Conservation (phyloP, 1,139 yeast genomes). For the Yamadazyma aaseri region DNA sequence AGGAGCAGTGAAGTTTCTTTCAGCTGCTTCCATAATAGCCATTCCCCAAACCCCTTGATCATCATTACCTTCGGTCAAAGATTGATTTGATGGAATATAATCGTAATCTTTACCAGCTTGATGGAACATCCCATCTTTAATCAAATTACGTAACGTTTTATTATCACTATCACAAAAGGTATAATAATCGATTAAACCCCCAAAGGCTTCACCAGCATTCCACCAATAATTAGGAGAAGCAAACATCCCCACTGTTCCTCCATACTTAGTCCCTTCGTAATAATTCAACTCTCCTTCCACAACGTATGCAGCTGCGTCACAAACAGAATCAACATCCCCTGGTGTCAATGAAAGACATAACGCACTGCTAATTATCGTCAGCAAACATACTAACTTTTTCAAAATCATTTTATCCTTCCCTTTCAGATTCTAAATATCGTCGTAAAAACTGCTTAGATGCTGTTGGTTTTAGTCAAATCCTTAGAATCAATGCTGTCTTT, state of each 20-base stretch:
- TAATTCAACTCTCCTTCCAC: constrained; percentile 57
- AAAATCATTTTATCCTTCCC: too few relatives aligned
- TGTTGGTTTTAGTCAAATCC: background rate
- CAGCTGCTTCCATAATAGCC: constrained; percentile 60
- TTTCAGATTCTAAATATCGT: too few relatives aligned
- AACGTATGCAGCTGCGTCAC: constrained; percentile 49
- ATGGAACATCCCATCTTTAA: constrained; percentile 43
- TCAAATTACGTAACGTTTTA: constrained; percentile 33
- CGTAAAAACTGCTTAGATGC: too few relatives aligned
- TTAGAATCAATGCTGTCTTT: too few relatives aligned
- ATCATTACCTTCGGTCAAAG: constrained; percentile 67
- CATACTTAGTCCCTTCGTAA: constrained; percentile 50
- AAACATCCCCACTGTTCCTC: constrained; percentile 63
- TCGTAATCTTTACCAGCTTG: constrained; percentile 55
- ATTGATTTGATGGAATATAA: constrained; percentile 60
- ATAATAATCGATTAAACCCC: constrained; percentile 56
- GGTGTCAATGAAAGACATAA: too few relatives aligned
- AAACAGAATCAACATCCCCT: constrained; percentile 33
- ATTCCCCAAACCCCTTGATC: constrained; percentile 74
- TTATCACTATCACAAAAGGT: constrained; percentile 47
- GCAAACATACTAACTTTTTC: too few relatives aligned
- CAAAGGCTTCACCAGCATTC: constrained; percentile 73
- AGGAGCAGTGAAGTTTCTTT: constrained; percentile 55
- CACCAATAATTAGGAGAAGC: constrained; percentile 66
- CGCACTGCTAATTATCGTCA: too few relatives aligned